Percentiles rank a stretch among this genome's conserved stretches.
These are phyloP conservation scores for Dryas alaskensis DNA, from an alignment of 306 rosid species.

Conservation along the genomic window DNA sequence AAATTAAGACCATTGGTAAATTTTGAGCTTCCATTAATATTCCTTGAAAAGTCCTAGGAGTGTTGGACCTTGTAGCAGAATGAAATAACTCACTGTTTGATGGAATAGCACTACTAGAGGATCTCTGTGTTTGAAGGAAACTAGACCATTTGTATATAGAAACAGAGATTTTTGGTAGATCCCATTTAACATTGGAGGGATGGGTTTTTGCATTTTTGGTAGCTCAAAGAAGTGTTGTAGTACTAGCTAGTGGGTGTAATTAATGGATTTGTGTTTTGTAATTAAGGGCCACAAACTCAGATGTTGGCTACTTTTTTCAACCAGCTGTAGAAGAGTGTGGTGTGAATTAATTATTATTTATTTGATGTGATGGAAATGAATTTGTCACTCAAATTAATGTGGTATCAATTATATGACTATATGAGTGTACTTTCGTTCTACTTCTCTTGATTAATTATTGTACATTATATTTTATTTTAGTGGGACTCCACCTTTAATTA, in stretches of 20 bases:
- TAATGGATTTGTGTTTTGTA: background rate
- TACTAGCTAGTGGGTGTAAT: background rate
- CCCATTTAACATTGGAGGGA: background rate
- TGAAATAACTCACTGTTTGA: no score
- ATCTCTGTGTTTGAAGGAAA: background rate
- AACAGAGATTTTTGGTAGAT: background rate
- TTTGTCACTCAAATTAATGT: background rate
- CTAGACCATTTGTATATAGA: background rate
- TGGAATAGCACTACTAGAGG: background rate
- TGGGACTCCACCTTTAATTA: no score
- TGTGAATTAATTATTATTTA: background rate
- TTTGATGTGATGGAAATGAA: background rate
- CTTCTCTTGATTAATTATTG: no score
- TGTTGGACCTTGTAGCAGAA: no score
- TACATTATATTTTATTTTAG: no score
- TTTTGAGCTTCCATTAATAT: no score
- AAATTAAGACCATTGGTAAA: no score
- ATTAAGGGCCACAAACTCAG: slow-evolving; percentile 18
- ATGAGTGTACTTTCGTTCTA: no score
- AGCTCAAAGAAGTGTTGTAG: background rate
- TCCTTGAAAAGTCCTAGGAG: no score
- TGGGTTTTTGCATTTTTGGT: background rate
- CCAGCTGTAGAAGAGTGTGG: slow-evolving; percentile 8
- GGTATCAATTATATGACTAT: no score
- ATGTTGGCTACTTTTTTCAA: background rate